Evolutionary conservation across 2,329 filamentous ascomycete genomes (phyloP).

Genomic region (Coniochaeta prunicola): DNA sequence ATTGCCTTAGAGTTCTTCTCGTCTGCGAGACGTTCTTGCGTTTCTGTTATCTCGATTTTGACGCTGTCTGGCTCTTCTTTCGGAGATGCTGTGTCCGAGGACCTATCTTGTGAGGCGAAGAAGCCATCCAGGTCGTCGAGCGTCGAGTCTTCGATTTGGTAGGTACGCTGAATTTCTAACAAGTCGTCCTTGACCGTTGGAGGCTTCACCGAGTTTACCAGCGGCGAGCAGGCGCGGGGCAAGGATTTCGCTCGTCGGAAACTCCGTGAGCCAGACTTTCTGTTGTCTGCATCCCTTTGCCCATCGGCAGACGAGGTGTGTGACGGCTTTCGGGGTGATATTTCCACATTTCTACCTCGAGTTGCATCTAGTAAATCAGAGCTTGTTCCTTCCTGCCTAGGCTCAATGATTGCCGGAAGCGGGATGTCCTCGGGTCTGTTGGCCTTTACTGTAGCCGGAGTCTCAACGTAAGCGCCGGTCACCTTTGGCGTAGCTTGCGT

Average conservation of each 20-base stretch:
- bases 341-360: constrained; percentile 6
- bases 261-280: constrained; percentile 9
- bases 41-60: constrained; percentile 5
- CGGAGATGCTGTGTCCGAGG: constrained; percentile 7
- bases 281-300: constrained; percentile 8
- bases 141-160: constrained; percentile 52
- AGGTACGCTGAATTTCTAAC: constrained; percentile 40
- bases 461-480: constrained; percentile 50
- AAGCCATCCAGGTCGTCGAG: constrained; percentile 51
- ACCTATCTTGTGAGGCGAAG: constrained; percentile 25
- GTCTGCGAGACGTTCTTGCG: not conserved
- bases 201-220: constrained; percentile 46
- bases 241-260: constrained; percentile 18
- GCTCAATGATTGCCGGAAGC: constrained; percentile 8
- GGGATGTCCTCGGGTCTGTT: constrained; percentile 19
- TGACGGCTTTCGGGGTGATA: constrained; percentile 6
- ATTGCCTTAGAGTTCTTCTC: constrained; percentile 33
- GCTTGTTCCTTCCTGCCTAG: constrained; percentile 3
- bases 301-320: constrained; percentile 11
- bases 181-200: constrained; percentile 50
- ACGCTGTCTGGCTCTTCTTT: constrained; percentile 5
- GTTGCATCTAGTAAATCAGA: not conserved
- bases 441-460: constrained; percentile 39
- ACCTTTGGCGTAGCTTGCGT: constrained; percentile 46
- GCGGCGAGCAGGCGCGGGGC: constrained; percentile 34